Percentiles rank a stretch among this genome's conserved stretches.
Conservation (phyloP, 192 early-diverging fungal genomes). For the Piromyces finnis region DNA sequence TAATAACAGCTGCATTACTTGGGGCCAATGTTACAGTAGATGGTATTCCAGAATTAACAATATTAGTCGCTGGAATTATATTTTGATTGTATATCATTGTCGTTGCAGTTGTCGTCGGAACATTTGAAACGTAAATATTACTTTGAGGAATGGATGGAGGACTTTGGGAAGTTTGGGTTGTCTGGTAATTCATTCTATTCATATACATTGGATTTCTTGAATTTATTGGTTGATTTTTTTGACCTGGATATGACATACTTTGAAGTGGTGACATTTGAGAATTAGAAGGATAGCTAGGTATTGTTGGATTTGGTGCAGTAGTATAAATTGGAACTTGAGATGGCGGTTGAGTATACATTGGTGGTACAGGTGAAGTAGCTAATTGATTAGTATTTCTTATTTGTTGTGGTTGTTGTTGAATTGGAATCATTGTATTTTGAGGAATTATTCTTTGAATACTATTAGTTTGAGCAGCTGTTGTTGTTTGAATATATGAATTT, state of each 20-base stretch:
- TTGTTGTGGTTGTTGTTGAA: not conserved
- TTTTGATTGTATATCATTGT: not conserved
- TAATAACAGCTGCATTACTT: not conserved
- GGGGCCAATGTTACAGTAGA: not conserved
- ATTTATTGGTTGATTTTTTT: not conserved
- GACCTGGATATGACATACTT: not conserved
- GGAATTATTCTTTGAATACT: not conserved
- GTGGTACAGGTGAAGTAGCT: not conserved
- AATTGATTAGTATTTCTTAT: not conserved
- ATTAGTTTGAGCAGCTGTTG: not conserved
- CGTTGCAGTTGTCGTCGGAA: not conserved
- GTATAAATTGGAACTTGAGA: not conserved
- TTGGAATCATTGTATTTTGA: not conserved
- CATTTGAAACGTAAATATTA: not conserved
- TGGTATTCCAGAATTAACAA: not conserved
- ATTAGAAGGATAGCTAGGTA: not conserved
- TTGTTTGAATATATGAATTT: not conserved
- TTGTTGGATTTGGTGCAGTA: not conserved
- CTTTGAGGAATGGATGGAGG: not conserved
- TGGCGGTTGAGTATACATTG: not conserved
- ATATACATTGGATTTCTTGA: not conserved
- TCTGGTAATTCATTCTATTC: not conserved
- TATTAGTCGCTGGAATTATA: not conserved
- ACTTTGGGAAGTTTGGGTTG: not conserved
- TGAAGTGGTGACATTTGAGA: not conserved